Evolutionary conservation across 768 basidiomycete species (phyloP), one percentile per base, ranked within the genome.

Genomic region (Mycena latifolia): DNA sequence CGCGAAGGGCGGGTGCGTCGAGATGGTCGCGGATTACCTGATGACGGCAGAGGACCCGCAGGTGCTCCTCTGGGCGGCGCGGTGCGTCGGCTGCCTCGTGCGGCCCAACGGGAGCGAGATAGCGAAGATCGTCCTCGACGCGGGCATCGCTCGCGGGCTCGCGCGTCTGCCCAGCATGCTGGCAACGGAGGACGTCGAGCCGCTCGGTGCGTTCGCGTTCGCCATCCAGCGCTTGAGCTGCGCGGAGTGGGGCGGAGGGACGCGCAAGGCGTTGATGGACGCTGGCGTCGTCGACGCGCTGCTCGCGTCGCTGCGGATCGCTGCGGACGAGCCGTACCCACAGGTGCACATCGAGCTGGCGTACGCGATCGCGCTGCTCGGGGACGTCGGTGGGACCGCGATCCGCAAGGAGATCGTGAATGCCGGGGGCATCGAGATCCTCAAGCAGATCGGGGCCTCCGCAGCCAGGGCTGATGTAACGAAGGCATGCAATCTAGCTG

Each of bases 381-480:
- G 60, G 5, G 76, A 77, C 63, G 74, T 77, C 29, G 76, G 75
- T 5, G 74, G 73, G 5, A 35, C 66, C 5, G 41, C 73, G 1
- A 75, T 77, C 45, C 61, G 72, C 28, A 75, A 74, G 60, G 72
- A 77, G 41, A 77, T 75, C n/a, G 63, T 72, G 18, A 77, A 66
- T n/a, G 74, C 75, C 5, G 75, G 74, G 22, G 73, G 73, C 0
- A 74, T 76, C 52, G 64, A 65, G 9, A 75, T 75, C 50, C 60
- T 76, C 10, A 74, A 73, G 29, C 48, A 52, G 28, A 65, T 76
- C 2, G 69, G 59, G 8, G 63, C 45, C 6, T 24, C 61, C 24
- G 47, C 59, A 12, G 65, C 61, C 9, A 59, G 62, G 41, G n/a
- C 65, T 1, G 74, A 75, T 60, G 74, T 76, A 15, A 57, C 63